These are phyloP conservation scores for Aeminium ludgeri DNA, from an alignment of 495 filamentous ascomycete species.

Conservation along the genomic window DNA sequence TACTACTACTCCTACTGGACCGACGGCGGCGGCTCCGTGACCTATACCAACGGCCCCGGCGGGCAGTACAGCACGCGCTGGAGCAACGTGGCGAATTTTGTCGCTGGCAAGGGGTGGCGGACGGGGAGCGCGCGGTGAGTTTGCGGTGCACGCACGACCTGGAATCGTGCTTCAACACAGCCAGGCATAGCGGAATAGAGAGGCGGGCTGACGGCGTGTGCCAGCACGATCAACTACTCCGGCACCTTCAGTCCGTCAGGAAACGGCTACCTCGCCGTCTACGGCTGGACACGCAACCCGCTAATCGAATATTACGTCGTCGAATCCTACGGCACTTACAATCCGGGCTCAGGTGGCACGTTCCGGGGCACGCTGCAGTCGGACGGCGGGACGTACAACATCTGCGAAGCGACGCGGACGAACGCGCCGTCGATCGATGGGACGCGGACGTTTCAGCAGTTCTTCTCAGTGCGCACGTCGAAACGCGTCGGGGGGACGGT, in stretches of 20 bases:
- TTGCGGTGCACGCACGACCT: no score
- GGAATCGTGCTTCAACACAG: no score
- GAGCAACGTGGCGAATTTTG: slow-evolving; percentile 18
- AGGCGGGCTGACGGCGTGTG: no score
- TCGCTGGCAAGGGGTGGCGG: slow-evolving; percentile 22
- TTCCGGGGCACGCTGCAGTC: slow-evolving; percentile 4
- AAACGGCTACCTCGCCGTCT: slow-evolving; percentile 43
- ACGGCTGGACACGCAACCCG: slow-evolving; percentile 46
- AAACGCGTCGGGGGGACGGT: slow-evolving; percentile 39
- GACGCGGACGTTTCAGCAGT: slow-evolving; percentile 45
- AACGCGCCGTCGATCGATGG: slow-evolving; percentile 37
- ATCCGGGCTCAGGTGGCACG: slow-evolving; percentile 24
- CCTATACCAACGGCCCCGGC: slow-evolving; percentile 18
- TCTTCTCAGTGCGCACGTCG: slow-evolving; percentile 39
- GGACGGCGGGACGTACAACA: slow-evolving; percentile 19
- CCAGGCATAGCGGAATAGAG: no score
- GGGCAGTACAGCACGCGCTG: slow-evolving; percentile 17
- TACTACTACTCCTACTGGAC: slow-evolving; percentile 23
- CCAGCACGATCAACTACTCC: slow-evolving; percentile 37
- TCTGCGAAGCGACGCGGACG: slow-evolving; percentile 13
- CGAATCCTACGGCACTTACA: slow-evolving; percentile 40
- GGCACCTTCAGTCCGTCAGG: slow-evolving; percentile 39
- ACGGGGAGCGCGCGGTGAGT: slow-evolving; percentile 11
- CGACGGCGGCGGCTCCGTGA: slow-evolving; percentile 15
- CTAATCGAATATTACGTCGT: slow-evolving; percentile 51